Conservation (phyloP, 257 asterid species). For the Solanum arcanum region DNA sequence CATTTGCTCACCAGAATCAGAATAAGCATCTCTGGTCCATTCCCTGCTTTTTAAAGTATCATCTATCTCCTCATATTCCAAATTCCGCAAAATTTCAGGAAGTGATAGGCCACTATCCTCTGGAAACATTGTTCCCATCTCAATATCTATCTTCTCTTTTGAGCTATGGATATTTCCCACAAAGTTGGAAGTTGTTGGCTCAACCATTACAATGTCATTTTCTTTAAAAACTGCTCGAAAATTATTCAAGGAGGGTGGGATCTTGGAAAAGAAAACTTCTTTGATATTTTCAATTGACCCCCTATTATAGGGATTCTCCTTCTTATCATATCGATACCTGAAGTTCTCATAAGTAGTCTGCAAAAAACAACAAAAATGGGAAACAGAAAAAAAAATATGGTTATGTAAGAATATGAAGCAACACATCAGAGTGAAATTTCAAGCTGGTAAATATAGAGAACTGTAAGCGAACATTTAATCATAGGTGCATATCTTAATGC, state of each 20-base stretch:
- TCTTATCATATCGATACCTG: conserved; percentile 61
- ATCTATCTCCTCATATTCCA: conserved; percentile 46
- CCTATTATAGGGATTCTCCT: conserved; percentile 84
- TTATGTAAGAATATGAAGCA: background rate
- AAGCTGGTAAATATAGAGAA: background rate
- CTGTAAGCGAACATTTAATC: background rate
- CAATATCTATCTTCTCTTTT: conserved; percentile 62
- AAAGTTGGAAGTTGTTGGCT: conserved; percentile 20
- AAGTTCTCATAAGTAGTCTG: conserved; percentile 97
- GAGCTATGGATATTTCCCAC: conserved; percentile 30
- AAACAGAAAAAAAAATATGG: background rate
- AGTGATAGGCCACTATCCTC: conserved; percentile 30
- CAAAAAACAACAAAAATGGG: background rate
- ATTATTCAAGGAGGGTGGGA: conserved; percentile 65
- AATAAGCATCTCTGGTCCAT: conserved; percentile 24
- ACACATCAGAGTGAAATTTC: background rate
- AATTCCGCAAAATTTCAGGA: conserved; percentile 50
- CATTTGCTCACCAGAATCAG: background rate
- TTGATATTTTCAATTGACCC: conserved; percentile 53
- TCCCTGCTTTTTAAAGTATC: conserved; percentile 29
- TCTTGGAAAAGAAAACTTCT: conserved; percentile 63
- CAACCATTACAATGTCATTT: conserved; percentile 35
- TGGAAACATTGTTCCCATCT: conserved; percentile 45
- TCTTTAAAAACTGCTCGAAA: conserved; percentile 45
- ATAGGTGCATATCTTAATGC: background rate